phyloP scores from a whole-genome alignment of 2,329 filamentous ascomycete species.

The Xylariaceae sp. region DNA sequence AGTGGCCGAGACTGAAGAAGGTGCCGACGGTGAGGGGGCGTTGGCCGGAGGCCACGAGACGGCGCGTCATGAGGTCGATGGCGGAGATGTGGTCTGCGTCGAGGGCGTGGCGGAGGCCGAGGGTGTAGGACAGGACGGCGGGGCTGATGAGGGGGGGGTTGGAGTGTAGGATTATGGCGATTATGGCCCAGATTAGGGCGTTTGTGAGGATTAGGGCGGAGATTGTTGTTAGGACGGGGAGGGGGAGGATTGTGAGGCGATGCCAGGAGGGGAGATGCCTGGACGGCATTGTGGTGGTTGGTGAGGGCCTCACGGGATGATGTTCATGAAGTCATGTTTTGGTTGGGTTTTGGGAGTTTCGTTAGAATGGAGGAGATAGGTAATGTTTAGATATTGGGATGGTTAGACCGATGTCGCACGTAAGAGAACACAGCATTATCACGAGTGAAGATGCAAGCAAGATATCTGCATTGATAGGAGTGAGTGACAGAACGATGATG shows the following conservation, averaged over 20 bases:
- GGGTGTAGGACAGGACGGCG: slow-evolving; percentile 77
- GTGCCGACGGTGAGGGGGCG: slow-evolving; percentile 87
- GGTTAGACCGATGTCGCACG: no score
- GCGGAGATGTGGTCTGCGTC: slow-evolving; percentile 87
- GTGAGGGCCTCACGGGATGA: neutral
- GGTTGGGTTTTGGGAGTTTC: no score
- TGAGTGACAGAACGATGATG: no score
- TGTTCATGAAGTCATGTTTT: neutral
- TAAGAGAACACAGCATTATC: no score
- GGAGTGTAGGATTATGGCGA: slow-evolving; percentile 48
- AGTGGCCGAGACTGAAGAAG: slow-evolving; percentile 91
- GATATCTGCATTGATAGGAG: no score
- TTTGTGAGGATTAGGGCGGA: slow-evolving; percentile 47
- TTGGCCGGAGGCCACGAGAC: slow-evolving; percentile 79
- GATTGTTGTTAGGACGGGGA: slow-evolving; percentile 44
- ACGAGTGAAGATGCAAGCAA: no score
- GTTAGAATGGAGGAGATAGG: no score
- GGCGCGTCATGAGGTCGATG: slow-evolving; percentile 91
- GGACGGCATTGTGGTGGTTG: slow-evolving; percentile 4
- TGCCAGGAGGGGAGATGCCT: neutral
- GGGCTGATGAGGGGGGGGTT: slow-evolving; percentile 65
- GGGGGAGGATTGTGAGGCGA: slow-evolving; percentile 29
- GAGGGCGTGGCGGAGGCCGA: slow-evolving; percentile 89
- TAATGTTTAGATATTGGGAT: no score
- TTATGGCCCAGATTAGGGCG: slow-evolving; percentile 48